Percentiles rank a stretch among this genome's conserved stretches.
These are phyloP conservation scores for Flaveria ramosissima DNA, from an alignment of 129 eudicot species.

Conservation along the genomic window DNA sequence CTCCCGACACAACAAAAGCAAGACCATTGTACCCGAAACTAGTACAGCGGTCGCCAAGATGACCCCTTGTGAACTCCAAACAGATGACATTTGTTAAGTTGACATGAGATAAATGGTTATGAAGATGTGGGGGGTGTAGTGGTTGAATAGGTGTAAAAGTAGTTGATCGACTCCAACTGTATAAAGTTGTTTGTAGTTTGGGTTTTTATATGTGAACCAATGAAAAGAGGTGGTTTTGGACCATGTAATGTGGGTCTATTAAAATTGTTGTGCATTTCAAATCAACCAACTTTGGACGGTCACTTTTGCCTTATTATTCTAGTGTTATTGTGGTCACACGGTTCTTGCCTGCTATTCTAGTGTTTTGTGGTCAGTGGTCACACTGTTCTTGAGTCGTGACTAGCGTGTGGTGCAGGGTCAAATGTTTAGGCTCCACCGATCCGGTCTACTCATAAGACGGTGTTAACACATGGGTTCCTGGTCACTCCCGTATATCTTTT, in stretches of 20 bases:
- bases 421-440: not conserved
- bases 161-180: slow-evolving; percentile 30
- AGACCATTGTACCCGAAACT: slow-evolving; percentile 39
- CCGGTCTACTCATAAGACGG: too few relatives aligned
- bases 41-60: slow-evolving; percentile 40
- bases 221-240: slow-evolving; percentile 5
- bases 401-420: not conserved
- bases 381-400: not conserved
- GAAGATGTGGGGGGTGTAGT: slow-evolving; percentile 28
- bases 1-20: slow-evolving; percentile 34
- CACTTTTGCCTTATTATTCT: slow-evolving; percentile 14
- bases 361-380: too few relatives aligned
- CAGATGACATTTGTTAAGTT: slow-evolving; percentile 31
- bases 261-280: slow-evolving; percentile 8
- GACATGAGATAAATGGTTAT: slow-evolving; percentile 17
- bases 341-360: not conserved
- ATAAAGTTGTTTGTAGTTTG: slow-evolving; percentile 17
- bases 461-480: too few relatives aligned
- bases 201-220: slow-evolving; percentile 14
- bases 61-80: slow-evolving; percentile 39
- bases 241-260: slow-evolving; percentile 25
- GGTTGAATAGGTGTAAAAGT: slow-evolving; percentile 34
- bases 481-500: too few relatives aligned
- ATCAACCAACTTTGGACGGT: slow-evolving; percentile 23
- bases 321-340: not conserved